Evolutionary conservation across 2,329 filamentous ascomycete species (phyloP).

Genomic region (Lecanicillium sp.): DNA sequence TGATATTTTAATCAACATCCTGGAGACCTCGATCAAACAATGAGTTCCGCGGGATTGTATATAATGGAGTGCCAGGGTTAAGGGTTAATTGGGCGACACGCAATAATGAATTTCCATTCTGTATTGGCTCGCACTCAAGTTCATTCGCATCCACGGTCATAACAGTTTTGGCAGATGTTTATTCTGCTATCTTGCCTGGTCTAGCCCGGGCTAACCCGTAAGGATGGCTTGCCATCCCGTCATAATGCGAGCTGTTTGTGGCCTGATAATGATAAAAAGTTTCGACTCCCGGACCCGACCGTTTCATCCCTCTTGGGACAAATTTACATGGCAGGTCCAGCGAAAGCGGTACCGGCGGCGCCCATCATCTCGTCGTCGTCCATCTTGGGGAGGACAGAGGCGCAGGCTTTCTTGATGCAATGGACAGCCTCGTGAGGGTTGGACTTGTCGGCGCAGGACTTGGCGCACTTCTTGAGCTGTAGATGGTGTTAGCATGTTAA

Average conservation of each 20-base stretch:
- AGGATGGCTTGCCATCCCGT: neutral
- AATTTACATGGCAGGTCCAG: neutral
- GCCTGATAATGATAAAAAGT: neutral
- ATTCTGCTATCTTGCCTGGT: neutral
- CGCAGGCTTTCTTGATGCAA: neutral
- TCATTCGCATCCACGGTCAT: too few species aligned
- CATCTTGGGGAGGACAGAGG: neutral
- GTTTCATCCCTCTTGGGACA: neutral
- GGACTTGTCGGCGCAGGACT: neutral
- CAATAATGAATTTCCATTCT: neutral
- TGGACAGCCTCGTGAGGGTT: neutral
- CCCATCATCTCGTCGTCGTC: neutral
- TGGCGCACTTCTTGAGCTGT: neutral
- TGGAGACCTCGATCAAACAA: constrained; percentile 7
- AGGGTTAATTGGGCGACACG: neutral
- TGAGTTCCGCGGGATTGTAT: neutral
- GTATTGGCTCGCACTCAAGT: too few species aligned
- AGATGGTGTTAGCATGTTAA: neutral
- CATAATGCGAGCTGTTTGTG: neutral
- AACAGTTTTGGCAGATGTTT: neutral
- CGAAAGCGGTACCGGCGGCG: neutral
- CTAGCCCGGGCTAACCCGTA: neutral
- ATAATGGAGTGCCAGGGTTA: neutral
- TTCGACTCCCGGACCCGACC: neutral
- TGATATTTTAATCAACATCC: constrained; percentile 14